These are phyloP conservation scores for Metschnikowia matae DNA, from an alignment of 805 yeast genomes.

Conservation along the genomic window DNA sequence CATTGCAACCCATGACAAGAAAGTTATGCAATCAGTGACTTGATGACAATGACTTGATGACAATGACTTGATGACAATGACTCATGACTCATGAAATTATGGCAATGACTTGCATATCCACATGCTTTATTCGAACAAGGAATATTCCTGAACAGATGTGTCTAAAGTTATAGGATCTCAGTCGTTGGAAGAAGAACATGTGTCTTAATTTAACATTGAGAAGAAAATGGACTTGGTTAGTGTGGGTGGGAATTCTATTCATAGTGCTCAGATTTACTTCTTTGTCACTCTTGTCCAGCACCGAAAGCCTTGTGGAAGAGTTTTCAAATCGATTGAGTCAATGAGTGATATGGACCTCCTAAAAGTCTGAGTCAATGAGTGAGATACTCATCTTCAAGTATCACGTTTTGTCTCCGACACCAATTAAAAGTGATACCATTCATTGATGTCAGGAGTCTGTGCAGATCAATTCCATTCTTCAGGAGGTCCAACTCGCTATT, in stretches of 20 bases:
- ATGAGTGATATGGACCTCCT: slow-evolving; percentile 22
- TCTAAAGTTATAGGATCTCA: slow-evolving; percentile 32
- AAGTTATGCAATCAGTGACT: too few relatives aligned
- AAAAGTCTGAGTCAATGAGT: slow-evolving; percentile 19
- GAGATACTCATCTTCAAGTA: slow-evolving; percentile 29
- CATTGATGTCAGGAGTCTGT: slow-evolving; percentile 49
- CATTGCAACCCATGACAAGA: too few relatives aligned
- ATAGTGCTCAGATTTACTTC: slow-evolving; percentile 40
- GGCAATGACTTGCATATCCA: slow-evolving; percentile 36
- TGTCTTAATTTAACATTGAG: slow-evolving; percentile 21
- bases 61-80: too few relatives aligned
- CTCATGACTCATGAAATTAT: too few relatives aligned
- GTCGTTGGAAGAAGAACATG: slow-evolving; percentile 20
- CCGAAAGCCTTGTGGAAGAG: slow-evolving; percentile 26
- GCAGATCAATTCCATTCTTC: slow-evolving; percentile 50
- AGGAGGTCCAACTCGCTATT: slow-evolving; percentile 31
- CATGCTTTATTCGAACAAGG: slow-evolving; percentile 48
- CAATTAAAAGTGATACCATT: slow-evolving; percentile 42
- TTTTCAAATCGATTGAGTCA: slow-evolving; percentile 21
- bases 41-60: too few relatives aligned
- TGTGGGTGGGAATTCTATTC: slow-evolving; percentile 39
- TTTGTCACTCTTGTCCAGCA: slow-evolving; percentile 35
- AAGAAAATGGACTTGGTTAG: slow-evolving; percentile 36
- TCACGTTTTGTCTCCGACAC: slow-evolving; percentile 45
- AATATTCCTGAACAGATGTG: slow-evolving; percentile 27